Base-by-base conservation (phyloP, 2,329 filamentous ascomycete genomes). In the Phialemoniopsis sp. region DNA sequence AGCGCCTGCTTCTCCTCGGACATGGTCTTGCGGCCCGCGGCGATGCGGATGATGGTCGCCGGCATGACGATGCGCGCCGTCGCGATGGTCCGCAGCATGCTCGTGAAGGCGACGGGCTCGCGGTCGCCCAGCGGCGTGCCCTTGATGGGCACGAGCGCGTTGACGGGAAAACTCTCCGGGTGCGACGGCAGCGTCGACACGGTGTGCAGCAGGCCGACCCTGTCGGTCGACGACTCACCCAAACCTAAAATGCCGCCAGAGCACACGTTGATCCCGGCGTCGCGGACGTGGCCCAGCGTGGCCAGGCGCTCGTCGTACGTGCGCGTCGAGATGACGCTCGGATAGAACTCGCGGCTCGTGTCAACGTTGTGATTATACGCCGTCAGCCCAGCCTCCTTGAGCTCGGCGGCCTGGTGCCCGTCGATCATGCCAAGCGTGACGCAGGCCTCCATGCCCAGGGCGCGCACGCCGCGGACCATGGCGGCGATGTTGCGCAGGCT, bases 401-500 rank as follows among this genome's bases (percentile, higher is more conserved):
- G 75, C 66, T 93, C 86, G 55, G 78, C 77, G 19, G 89, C 89
- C 68, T 95, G 89, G 48, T 73, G 70, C 6, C 72, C 75, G 60
- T 95, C 87, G 52, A 95, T 89, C 89, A 95, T 95, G 51, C 89
- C 89, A 15, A 95, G 74, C 2, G 89, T 95, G n/a, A 95, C 89
- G 60, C 89, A 95, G 8, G 82, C 83, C 62, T 95, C 89, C 87
- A 95, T 91, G 35, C 83, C 87, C 74, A 95, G 74, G 1, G 65
- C 83, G 18, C 84, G 76, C 15, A 95, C 87, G 1, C 89, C 89
- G 40, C 79, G 73, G 4, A 95, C 80, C 89, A 95, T 95, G 38
- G 78, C 80, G 55, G 87, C 87, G 61, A 95, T 84, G 60, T 93
- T 93, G 63, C 82, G 82, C 38, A 95, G 67, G 47, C 80, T 83